Conservation (phyloP, 164 flowering plant genomes). For the Malania oleifera region DNA sequence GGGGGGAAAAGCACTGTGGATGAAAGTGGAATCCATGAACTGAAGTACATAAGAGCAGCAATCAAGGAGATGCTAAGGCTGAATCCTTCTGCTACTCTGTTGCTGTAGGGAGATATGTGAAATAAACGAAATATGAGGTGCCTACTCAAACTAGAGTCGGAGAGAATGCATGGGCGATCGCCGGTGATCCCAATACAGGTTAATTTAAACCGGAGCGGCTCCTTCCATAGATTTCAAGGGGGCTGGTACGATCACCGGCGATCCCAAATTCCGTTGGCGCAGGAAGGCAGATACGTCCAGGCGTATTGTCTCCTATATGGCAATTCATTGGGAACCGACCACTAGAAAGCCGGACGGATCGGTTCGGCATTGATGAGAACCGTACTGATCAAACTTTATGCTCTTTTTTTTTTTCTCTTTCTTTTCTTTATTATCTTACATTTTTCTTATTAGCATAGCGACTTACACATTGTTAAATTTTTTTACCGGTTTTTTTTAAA, state of each 20-base stretch:
- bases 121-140: slow-evolving; percentile 22
- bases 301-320: slow-evolving; percentile 19
- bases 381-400: too few species aligned
- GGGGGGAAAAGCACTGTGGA: slow-evolving; percentile 13
- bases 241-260: too few species aligned
- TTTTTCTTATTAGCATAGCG: too few species aligned
- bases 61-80: slow-evolving; percentile 28
- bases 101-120: slow-evolving; percentile 22
- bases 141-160: slow-evolving; percentile 20
- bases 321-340: too few species aligned
- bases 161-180: slow-evolving; percentile 34
- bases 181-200: slow-evolving; percentile 29
- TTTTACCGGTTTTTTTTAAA: too few species aligned
- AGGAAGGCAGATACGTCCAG: slow-evolving; percentile 38
- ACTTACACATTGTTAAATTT: too few species aligned
- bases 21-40: slow-evolving; percentile 16
- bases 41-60: slow-evolving; percentile 18
- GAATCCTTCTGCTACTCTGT: slow-evolving; percentile 25
- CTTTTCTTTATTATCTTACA: too few species aligned
- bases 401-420: too few species aligned
- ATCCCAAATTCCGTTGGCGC: slow-evolving; percentile 36
- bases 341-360: too few species aligned
- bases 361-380: too few species aligned
- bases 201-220: slow-evolving; percentile 32
- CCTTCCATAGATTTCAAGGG: slow-evolving; percentile 20